Evolutionary conservation across 2,329 filamentous ascomycete genomes (phyloP), one percentile per base, ranked within the genome.

Genomic region (Claviceps sp.): DNA sequence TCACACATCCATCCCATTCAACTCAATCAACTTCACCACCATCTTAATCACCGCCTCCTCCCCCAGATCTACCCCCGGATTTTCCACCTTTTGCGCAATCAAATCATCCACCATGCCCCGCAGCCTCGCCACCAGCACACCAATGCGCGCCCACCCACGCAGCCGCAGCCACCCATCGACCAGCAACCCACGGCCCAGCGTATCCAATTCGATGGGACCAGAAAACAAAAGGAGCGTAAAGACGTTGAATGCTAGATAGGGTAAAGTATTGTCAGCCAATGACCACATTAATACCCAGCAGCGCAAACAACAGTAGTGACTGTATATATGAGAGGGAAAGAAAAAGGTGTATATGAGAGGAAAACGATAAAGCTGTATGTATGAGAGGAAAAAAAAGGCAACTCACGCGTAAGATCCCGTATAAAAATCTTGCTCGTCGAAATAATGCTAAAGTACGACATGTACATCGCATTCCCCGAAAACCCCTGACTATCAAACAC

Each of bases 401-500:
- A 79, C 83, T 70, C 71, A 88, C 85, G 93, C 14, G 91, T 97
- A 47, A 96, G 69, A 62, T 97, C 91, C 22, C 91, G 76, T 24
- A 97, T 81, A 63, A 95, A 97, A 2, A 95, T 81, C 71, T 97
- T 97, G 63, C 80, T 86, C 1, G 90, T 97, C 3, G 86, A 82
- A 70, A 97, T 93, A 68, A 95, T 89, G 50, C 79, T 86, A 67
- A 96, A 96, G 67, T 95, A 97, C 50, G 83, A 85, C 65, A 98
- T 72, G 66, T 91, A 97, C 1, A 81, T 77, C 5, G 85, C 84
- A 50, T 82, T 81, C 7, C 78, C 82, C 2, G 86, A 79, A 63
- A 94, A 95, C 0, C 75, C 78, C 63, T 95, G 87, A 11, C 81
- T 84, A 50, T 84, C 85, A 65, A 97, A 97, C 9, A 97, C 74